Base-by-base conservation (phyloP, 106 monocot species). In the Dendrobium huoshanense region DNA sequence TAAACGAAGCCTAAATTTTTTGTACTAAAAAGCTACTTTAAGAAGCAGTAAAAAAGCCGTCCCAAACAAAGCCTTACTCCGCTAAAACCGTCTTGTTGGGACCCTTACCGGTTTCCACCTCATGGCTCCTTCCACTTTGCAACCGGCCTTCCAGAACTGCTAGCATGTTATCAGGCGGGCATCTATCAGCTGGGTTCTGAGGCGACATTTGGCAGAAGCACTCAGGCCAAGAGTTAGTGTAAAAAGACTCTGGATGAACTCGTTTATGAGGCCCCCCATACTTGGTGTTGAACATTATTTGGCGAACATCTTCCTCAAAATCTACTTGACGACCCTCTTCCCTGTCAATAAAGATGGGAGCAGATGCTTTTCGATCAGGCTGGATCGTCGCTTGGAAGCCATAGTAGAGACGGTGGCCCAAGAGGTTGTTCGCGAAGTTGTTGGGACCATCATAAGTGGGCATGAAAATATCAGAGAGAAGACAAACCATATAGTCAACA, bases 401-500 rank as follows among this genome's bases (percentile, higher is more conserved):
- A 73, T 99, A 91, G 82, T 99, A 99, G 42, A 95, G 89, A 24
- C 99, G 95, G 74, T 99, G 99, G 6, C 99, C 99, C 91, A 99
- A 83, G 33, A 99, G 82, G 73, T 99, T 99, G 82, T 99, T 99
- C 5, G 99, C 99, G 58, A 99, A 99, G 75, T 99, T 99, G 87
- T 93, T 95, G 20, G 99, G 99, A 31, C 95, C 99, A 70, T 99
- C 99, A 59, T 99, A 99, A 1, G 99, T 99, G 0, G 99, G 95
- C 77, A 99, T 86, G 88, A 99, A 99, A 70, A 99, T 91, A 80
- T 99, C 95, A 0, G 95, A 90, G n/a, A 95, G 84, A 75, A 99
- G 92, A 77, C 99, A 99, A 7, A 99, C 99, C 95, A 95, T 95
- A 87, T 99, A 99, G 67, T 99, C 99, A 7, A 99, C 91, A 47